These are phyloP conservation scores for Penicillium longicatenatum DNA, from an alignment of 495 filamentous ascomycete genomes.

Conservation along the genomic window DNA sequence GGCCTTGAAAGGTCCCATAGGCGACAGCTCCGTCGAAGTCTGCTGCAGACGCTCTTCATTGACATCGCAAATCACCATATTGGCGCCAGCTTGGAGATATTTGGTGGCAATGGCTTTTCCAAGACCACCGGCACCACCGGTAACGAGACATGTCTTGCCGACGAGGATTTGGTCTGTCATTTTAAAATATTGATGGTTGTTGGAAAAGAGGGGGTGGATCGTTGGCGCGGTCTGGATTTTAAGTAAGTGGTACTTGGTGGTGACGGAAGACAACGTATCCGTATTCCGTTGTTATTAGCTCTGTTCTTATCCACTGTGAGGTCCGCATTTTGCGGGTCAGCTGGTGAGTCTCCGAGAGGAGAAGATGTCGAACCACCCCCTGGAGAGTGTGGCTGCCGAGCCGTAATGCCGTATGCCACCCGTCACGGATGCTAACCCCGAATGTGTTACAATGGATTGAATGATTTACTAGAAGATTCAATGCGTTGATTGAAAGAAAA, in stretches of 20 bases:
- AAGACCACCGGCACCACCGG: constrained; percentile 46
- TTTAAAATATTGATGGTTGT: neutral
- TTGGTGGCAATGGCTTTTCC: constrained; percentile 45
- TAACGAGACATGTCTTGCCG: constrained; percentile 44
- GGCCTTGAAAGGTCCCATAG: constrained; percentile 36
- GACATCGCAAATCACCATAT: constrained; percentile 48
- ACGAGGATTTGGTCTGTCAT: constrained; percentile 29
- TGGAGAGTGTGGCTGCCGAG: no score
- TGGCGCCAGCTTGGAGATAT: constrained; percentile 40
- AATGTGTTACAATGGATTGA: no score
- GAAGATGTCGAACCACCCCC: neutral
- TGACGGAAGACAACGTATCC: constrained; percentile 13
- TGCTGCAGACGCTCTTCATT: constrained; percentile 33
- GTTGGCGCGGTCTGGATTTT: neutral
- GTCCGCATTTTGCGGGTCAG: neutral
- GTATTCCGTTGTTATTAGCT: constrained; percentile 11
- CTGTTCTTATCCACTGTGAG: neutral
- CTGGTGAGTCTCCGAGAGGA: neutral
- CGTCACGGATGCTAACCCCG: no score
- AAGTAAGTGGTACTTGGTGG: constrained; percentile 8
- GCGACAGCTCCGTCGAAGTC: constrained; percentile 42
- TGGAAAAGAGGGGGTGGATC: neutral
- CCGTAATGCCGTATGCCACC: neutral
- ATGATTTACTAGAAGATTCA: no score
- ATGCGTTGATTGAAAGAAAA: no score